phyloP scores from a whole-genome alignment of 2,329 filamentous ascomycete genomes.

The Chalaropsis thielavioides region DNA sequence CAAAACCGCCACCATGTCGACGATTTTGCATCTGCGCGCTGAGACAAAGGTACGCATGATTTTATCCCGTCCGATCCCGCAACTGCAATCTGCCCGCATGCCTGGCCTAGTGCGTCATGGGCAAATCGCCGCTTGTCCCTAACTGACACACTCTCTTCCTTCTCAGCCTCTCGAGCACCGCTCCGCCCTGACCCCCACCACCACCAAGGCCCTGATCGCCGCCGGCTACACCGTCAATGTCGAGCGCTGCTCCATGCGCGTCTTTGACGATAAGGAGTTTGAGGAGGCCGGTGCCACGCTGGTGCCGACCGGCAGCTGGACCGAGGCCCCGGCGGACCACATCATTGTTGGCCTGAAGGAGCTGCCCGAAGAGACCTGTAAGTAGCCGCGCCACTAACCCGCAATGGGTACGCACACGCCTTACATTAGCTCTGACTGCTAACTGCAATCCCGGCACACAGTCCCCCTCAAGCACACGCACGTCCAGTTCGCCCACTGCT shows the following conservation, averaged over 20 bases:
- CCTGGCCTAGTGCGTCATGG: background rate
- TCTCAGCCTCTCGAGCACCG: constrained; percentile 36
- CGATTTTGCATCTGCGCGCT: constrained; percentile 34
- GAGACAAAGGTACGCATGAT: constrained; percentile 31
- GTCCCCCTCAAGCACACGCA: constrained; percentile 58
- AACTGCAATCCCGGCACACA: constrained; percentile 15
- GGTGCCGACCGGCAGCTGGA: constrained; percentile 54
- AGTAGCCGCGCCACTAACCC: constrained; percentile 17
- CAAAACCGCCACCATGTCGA: constrained; percentile 19
- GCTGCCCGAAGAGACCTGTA: constrained; percentile 54
- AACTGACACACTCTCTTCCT: background rate
- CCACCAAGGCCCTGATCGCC: constrained; percentile 37
- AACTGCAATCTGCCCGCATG: background rate
- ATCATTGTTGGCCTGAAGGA: constrained; percentile 69
- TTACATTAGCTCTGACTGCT: background rate
- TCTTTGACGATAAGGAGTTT: constrained; percentile 48
- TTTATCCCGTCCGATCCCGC: constrained; percentile 3
- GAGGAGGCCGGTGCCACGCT: constrained; percentile 47
- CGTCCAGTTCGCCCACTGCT: constrained; percentile 59
- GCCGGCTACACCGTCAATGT: constrained; percentile 54
- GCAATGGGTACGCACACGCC: too few relatives aligned
- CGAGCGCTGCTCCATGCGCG: constrained; percentile 49
- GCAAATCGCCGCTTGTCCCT: background rate
- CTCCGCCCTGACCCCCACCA: constrained; percentile 31
- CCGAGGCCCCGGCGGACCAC: constrained; percentile 49